Evolutionary conservation across 441 rosid species (phyloP), one percentile per base, ranked within the genome.

Genomic region (Syzygium malaccense): DNA sequence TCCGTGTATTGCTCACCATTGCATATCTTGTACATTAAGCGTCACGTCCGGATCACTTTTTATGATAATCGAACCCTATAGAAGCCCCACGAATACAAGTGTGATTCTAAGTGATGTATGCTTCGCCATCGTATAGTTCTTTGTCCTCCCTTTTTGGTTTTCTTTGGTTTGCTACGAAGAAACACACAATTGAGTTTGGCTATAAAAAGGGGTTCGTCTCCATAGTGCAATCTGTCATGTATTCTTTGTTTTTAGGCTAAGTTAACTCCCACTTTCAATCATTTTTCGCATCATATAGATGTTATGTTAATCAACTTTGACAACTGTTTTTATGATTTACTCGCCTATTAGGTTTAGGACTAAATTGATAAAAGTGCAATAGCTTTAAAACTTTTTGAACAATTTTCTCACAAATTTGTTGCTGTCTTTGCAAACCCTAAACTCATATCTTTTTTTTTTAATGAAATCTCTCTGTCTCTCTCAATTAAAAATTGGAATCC

Each of bases 1-100:
- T 57, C n/a, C 0, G 4, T 23, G 25, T 57, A 57, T 1, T 25
- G 6, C 25, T 57, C n/a, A 0, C n/a, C n/a, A 57, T 57, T 57
- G 14, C 62, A 57, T 15, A 28, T 30, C 68, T 14, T 14, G 68
- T 62, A 28, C 3, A 62, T n/a, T 33, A 28, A 62, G 19, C 33
- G 2, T 2, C 8, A 4, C 5, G 4, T n/a, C 4, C n/a, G n/a
- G 1, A 15, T 62, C 33, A 62, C 33, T 62, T 28, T 19, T 62
- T 17, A 1, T n/a, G 68, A 62, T 19, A n/a, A 28, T 62, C 1
- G 3, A 33, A 62, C 2, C 33, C 33, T 14, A 62, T 62, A 6
- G 68, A 6, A 62, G 30, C n/a, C 68, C 14, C 33, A 62, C 3
- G 68, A 0, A 60, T 13, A 58, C 3, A 60, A 60, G 66, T 12